Base-by-base conservation (phyloP, 2,329 filamentous ascomycete genomes). In the Hymenoscyphus albidus region DNA sequence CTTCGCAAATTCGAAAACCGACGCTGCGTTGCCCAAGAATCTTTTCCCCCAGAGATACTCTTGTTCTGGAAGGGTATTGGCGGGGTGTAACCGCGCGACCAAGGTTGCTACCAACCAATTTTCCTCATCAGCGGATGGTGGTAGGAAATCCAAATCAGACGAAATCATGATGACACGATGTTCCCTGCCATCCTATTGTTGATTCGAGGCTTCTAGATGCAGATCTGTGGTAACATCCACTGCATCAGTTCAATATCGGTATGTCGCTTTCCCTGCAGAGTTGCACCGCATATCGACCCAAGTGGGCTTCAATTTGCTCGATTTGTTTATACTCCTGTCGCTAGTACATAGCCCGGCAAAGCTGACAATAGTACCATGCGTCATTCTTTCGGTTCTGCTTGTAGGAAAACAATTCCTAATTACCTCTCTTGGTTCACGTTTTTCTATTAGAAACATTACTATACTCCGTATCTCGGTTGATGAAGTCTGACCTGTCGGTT, bases 271-370 rank as follows among this genome's bases (percentile, higher is more conserved):
- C 18, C 48, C 9, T 54, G 48, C 10, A 27, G 22, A 54, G 48
- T 54, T 27, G 48, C 48, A 54, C 18, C 18, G 48, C 48, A 54
- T 54, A 54, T 54, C 48, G 18, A 54, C 48, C 18, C 48, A 54
- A 54, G 18, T 22, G 48, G 48, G 18, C 48, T 54, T 54, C 18
- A 54, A 54, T 13, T 54, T 22, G 48, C 13, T 13, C 48, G 22
- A 12, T 54, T 18, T 54, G n/a, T 54, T 54, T 5, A 54, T 27
- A 54, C 48, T 27, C 18, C 48, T 54, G 48, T 54, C 48, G 13
- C 10, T 22, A 27, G 10, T 54, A 18, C 44, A 51, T 51, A 22
- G 16, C 42, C 42, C 42, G 42, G 27, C 42, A 44, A 13, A 44
- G 16, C 42, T 48, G 44, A 10, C 22, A 54, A 54, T 54, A 54